Evolutionary conservation across 192 early-diverging fungal species (phyloP), one percentile per base, ranked within the genome.

Genomic region (Helicostylum pulchrum): DNA sequence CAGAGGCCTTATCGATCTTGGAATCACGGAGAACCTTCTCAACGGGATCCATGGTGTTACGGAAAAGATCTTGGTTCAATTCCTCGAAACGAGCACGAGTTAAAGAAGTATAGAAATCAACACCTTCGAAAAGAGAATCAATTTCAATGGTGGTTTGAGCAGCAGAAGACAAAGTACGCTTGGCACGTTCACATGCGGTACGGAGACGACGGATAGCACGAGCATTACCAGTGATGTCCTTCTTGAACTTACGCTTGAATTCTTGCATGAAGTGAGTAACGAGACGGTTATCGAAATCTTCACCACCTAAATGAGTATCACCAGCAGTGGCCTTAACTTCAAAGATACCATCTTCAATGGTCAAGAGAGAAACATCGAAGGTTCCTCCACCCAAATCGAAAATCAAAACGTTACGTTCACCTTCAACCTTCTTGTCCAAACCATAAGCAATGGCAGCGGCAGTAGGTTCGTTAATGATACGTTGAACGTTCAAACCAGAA

Each of bases 381-480:
- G 94, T 97, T 85, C 95, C 94, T 75, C 95, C 95, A 72, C 94
- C 96, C 61, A 99, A 87, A 87, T 99, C 97, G 83, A 96, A 99
- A 72, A 99, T 93, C 69, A 97, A 87, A 60, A 97, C 91, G 85
- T 96, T 95, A 79, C 88, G 87, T 83, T 97, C 93, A 69, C 93
- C 91, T 21, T 83, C 89, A 68, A 78, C 73, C 89, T 95, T 95
- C 89, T 96, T 96, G 86, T 99, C 95, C 63, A 97, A 85, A 85
- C 95, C 95, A 76, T 97, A 99, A 71, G 97, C 97, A 74, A 99
- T 97, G 71, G 97, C 97, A 26, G 97, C 97, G 49, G 97, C 95
- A 52, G 97, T 97, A 66, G 97, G 95, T 85, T 99, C 97, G 88
- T 97, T 97, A 85, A 97, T 97, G 85, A 99, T 99, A 83, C 97